Conservation (phyloP, 2,329 filamentous ascomycete species). For the Penicillium hesseltinei region DNA sequence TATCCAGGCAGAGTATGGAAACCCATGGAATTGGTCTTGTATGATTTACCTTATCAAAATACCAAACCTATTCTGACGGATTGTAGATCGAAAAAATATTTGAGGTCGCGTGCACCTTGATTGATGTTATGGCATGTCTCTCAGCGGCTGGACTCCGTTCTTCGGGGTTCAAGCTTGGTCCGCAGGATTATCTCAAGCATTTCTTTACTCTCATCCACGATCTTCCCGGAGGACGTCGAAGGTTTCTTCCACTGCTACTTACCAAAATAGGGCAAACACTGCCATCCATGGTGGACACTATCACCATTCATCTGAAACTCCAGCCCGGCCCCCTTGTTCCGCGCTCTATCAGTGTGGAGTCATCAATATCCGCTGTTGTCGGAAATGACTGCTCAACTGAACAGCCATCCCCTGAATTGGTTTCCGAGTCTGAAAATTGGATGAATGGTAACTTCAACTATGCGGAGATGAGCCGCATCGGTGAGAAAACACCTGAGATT, state of each 20-base stretch:
- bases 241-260: slow-evolving; percentile 73
- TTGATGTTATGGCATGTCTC: slow-evolving; percentile 67
- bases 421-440: slow-evolving; percentile 1
- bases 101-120: slow-evolving; percentile 70
- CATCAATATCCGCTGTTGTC: background rate
- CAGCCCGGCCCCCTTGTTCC: background rate
- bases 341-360: background rate
- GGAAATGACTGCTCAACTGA: background rate
- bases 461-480: slow-evolving; percentile 24
- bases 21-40: slow-evolving; percentile 72
- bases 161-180: slow-evolving; percentile 63
- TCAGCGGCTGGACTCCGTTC: slow-evolving; percentile 60
- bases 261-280: slow-evolving; percentile 72
- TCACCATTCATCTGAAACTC: slow-evolving; percentile 23
- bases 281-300: slow-evolving; percentile 41
- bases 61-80: background rate
- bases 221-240: slow-evolving; percentile 71
- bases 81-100: slow-evolving; percentile 73
- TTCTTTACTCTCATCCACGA: slow-evolving; percentile 66
- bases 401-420: background rate
- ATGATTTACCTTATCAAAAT: slow-evolving; percentile 16
- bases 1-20: slow-evolving; percentile 71
- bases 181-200: slow-evolving; percentile 70
- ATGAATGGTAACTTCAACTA: slow-evolving; percentile 17
- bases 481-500: slow-evolving; percentile 21